Conservation (phyloP, 208 protist genomes). For the Herpetomonas samuelpessoai region DNA sequence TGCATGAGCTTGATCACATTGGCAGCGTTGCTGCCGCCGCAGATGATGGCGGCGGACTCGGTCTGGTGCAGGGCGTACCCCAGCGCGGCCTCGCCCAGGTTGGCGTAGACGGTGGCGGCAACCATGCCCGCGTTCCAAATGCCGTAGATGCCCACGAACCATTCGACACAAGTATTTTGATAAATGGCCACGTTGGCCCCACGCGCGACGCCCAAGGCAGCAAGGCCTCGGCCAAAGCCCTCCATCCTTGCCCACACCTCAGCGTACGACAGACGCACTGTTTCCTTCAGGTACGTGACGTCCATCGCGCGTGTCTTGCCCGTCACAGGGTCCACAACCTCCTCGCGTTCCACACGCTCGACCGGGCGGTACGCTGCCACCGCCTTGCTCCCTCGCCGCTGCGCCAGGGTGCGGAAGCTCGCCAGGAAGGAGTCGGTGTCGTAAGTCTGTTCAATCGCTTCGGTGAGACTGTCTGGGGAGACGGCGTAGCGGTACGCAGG, state of each 20-base stretch:
- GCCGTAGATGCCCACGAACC: conserved; percentile 69
- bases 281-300: conserved; percentile 41
- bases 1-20: conserved; percentile 37
- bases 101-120: conserved; percentile 79
- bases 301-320: conserved; percentile 18
- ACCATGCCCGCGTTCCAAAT: conserved; percentile 65
- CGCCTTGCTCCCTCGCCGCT: conserved; percentile 8
- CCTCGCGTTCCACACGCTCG: conserved; percentile 14
- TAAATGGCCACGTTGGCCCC: conserved; percentile 63
- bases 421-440: conserved; percentile 19
- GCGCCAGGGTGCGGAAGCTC: conserved; percentile 32
- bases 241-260: conserved; percentile 38
- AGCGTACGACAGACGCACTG: conserved; percentile 20
- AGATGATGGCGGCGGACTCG: conserved; percentile 56
- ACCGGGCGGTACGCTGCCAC: conserved; percentile 46
- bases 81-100: conserved; percentile 77
- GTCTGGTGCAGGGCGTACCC: conserved; percentile 65
- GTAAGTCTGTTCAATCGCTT: conserved; percentile 13
- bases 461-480: conserved; percentile 13
- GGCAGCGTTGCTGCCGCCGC: conserved; percentile 57
- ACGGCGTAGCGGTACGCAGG: conserved; percentile 17
- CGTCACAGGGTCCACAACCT: conserved; percentile 16
- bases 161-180: conserved; percentile 80
- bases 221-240: conserved; percentile 51
- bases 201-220: conserved; percentile 31